Percentiles rank a stretch among this genome's conserved stretches.
phyloP scores from a whole-genome alignment of 306 rosid genomes.

The Carpinus viminea region DNA sequence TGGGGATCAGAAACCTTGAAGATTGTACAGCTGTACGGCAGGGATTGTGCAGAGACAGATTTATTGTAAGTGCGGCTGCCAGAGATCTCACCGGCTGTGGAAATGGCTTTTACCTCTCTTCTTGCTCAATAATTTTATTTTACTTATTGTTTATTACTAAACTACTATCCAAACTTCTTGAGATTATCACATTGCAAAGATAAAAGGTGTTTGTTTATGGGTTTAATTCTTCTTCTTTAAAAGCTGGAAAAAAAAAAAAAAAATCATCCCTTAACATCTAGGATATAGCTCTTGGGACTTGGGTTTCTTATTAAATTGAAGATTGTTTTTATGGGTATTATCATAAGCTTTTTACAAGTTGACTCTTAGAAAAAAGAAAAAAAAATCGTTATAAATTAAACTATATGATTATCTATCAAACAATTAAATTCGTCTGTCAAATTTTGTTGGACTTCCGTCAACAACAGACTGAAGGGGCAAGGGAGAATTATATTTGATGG shows the following conservation, averaged over 20 bases:
- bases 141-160: not conserved
- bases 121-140: not conserved
- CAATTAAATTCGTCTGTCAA: no score
- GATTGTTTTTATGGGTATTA: no score
- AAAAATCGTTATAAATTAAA: no score
- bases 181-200: not conserved
- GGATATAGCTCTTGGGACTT: not conserved
- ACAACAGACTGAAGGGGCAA: no score
- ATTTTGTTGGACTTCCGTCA: no score
- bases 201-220: no score
- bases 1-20: conserved; percentile 19
- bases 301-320: not conserved
- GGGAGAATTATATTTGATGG: no score
- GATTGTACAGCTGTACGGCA: conserved; percentile 23
- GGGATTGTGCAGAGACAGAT: not conserved
- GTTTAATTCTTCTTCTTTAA: not conserved
- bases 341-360: no score
- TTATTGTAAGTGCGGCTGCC: conserved; percentile 32
- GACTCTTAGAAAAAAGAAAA: no score
- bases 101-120: conserved; percentile 21
- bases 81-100: conserved; percentile 23
- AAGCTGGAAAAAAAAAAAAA: no score
- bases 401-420: no score
- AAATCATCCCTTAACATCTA: not conserved
- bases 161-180: not conserved